These are phyloP conservation scores for Xylariaceae sp. DNA, from an alignment of 2,329 filamentous ascomycete species.

Conservation along the genomic window DNA sequence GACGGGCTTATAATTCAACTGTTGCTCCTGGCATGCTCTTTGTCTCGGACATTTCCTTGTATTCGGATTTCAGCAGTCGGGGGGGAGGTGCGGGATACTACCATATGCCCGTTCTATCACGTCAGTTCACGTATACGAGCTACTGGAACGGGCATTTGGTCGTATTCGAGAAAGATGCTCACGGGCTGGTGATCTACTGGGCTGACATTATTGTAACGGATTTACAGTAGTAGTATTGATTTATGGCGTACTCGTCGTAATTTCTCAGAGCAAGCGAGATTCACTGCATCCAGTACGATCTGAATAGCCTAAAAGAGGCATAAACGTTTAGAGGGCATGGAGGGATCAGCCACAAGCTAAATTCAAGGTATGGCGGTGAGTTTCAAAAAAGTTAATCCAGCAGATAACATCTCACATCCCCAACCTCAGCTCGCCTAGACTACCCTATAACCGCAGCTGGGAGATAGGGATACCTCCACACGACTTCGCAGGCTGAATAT, in stretches of 20 bases:
- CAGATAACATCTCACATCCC: not conserved
- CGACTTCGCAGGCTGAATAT: constrained; percentile 14
- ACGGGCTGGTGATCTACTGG: no score
- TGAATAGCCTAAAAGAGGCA: constrained; percentile 20
- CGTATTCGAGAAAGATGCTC: constrained; percentile 6
- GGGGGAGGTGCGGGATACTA: constrained; percentile 27
- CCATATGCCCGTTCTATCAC: not conserved
- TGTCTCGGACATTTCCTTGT: constrained; percentile 27
- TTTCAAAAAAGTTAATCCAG: constrained; percentile 28
- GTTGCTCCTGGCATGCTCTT: constrained; percentile 11
- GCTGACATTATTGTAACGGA: constrained; percentile 2
- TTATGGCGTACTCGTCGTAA: constrained; percentile 19
- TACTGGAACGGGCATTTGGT: not conserved
- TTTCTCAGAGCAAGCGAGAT: not conserved
- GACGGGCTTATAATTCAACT: constrained; percentile 22
- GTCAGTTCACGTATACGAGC: not conserved
- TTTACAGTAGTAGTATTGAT: constrained; percentile 28
- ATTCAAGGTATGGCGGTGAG: constrained; percentile 34
- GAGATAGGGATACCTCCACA: no score
- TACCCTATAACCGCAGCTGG: no score
- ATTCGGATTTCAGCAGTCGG: no score
- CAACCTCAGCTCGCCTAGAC: no score
- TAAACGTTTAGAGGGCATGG: no score
- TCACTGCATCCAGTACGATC: not conserved
- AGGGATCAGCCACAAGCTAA: not conserved